These are phyloP conservation scores for Kwoniella sp. DNA, from an alignment of 768 basidiomycete species.

Conservation along the genomic window DNA sequence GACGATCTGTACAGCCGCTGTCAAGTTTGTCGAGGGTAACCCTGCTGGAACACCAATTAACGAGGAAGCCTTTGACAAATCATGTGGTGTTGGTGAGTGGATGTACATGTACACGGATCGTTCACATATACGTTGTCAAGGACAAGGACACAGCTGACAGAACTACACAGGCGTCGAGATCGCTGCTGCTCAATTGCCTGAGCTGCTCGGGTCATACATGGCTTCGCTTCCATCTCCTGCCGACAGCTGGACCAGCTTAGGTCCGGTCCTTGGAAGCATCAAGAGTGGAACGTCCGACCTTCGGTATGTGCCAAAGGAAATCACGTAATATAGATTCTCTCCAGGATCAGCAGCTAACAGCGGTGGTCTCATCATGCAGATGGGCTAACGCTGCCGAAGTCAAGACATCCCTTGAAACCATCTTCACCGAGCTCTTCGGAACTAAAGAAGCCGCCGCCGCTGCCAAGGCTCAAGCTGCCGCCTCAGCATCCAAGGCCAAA, in stretches of 20 bases:
- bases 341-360: neutral
- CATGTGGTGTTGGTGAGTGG: conserved; percentile 84
- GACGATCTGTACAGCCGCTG: conserved; percentile 63
- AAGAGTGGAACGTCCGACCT: conserved; percentile 48
- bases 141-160: no score
- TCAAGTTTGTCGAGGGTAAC: conserved; percentile 71
- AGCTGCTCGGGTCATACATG: conserved; percentile 65
- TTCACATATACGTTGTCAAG: no score
- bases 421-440: conserved; percentile 53
- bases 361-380: conserved; percentile 14
- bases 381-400: conserved; percentile 54
- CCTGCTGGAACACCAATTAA: conserved; percentile 62
- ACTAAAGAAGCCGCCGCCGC: conserved; percentile 46
- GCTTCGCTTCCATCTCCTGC: conserved; percentile 59
- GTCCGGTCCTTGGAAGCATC: conserved; percentile 57
- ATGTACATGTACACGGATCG: neutral
- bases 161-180: conserved; percentile 76
- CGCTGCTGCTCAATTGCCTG: conserved; percentile 66
- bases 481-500: conserved; percentile 32
- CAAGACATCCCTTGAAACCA: conserved; percentile 46
- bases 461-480: conserved; percentile 39
- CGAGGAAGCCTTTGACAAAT: conserved; percentile 69
- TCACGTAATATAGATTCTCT: neutral
- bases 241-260: conserved; percentile 74
- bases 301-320: conserved; percentile 39